These are phyloP conservation scores for Lachnellula cervina DNA, from an alignment of 2,329 filamentous ascomycete species.

Conservation along the genomic window DNA sequence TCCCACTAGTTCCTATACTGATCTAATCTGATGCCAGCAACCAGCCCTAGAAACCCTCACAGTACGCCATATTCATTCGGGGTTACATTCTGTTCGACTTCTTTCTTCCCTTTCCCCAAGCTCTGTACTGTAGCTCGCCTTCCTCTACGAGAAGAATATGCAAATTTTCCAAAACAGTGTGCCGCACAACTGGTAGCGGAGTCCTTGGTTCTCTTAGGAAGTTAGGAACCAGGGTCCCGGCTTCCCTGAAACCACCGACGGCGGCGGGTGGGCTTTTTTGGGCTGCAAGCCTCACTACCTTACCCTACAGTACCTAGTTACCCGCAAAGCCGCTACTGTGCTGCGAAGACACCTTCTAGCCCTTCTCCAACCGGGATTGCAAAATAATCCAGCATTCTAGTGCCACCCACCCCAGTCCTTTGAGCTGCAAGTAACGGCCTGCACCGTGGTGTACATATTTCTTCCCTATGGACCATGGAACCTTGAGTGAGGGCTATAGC, in stretches of 20 bases:
- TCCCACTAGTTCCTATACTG: no score
- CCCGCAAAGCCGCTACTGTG: conserved; percentile 5
- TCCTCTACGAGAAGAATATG: neutral
- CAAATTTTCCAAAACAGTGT: neutral
- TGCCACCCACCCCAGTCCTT: neutral
- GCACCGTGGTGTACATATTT: neutral
- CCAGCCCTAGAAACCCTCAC: neutral
- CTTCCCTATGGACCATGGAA: no score
- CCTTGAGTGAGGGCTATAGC: neutral
- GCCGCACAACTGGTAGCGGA: neutral
- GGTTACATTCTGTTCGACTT: no score
- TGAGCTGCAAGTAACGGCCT: neutral
- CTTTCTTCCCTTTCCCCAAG: no score
- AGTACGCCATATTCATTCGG: no score
- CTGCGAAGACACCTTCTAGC: conserved; percentile 14
- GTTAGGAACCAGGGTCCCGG: conserved; percentile 9
- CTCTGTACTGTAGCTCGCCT: neutral
- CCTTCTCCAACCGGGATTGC: conserved; percentile 16
- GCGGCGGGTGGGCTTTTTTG: neutral
- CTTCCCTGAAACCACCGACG: conserved; percentile 18
- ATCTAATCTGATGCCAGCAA: conserved; percentile 10
- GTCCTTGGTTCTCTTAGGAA: conserved; percentile 4
- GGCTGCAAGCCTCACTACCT: conserved; percentile 2
- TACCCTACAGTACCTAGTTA: no score
- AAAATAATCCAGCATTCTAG: conserved; percentile 6